Base-by-base conservation (phyloP, 179 eudicot species). In the Spinacia oleracea region DNA sequence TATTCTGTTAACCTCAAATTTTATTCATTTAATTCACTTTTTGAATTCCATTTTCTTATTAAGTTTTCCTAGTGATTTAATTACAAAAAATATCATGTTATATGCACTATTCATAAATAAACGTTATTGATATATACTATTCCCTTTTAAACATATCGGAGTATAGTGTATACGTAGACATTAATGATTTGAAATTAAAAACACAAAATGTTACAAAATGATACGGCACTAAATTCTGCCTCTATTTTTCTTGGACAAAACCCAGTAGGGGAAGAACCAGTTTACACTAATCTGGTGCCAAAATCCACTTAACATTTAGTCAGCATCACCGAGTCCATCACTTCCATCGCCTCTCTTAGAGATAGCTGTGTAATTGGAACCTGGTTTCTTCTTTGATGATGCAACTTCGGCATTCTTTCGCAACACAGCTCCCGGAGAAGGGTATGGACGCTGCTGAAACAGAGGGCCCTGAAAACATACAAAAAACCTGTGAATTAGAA, bases 311-410 rank as follows among this genome's bases (percentile, higher is more conserved):
- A 38, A 42, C 53, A 62, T 91, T 70, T 81, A 96, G 81, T 96
- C 99, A 66, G 99, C 99, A 73, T 96, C 99, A 78, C 99, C 99
- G 79, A 96, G 91, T 43, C 99, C 99, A 86, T 96, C 99, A 64
- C 97, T 96, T 73, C 99, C 99, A 84, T 96, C 99, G 55, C 99
- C 99, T 91, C 96, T 91, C 91, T 96, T 96, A 75, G 96, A 93
- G 71, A 96, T 96, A 1, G 90, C 87, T 21, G 88, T 83, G 80
- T 81, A 90, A 66, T 88, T 71, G 46, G 98, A 91, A 45, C 86
- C 87, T 1, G 94, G 90, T 84, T 91, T 93, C 86, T 96, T 96
- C 89, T 85, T 96, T 78, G 81, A 87, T 12, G 98, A 87, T 77
- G 99, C 93, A 63, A 93, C 83, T 79, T 96, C 99, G 6, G 99